phyloP scores from a whole-genome alignment of 2,329 filamentous ascomycete genomes.

The Colletotrichum spinosum region DNA sequence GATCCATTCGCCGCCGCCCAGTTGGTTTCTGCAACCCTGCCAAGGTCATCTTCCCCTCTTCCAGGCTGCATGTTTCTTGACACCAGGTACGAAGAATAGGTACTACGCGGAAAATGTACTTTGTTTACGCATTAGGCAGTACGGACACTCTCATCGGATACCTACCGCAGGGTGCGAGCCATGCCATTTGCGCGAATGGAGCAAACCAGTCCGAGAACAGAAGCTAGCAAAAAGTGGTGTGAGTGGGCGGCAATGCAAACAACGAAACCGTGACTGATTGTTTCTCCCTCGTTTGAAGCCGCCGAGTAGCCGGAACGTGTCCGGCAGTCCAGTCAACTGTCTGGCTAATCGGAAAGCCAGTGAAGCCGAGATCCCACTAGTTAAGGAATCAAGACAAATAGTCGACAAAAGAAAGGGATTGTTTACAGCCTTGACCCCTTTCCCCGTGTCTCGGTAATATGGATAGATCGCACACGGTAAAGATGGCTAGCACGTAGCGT shows the following conservation, averaged over 20 bases:
- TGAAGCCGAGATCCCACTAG: conserved; percentile 18
- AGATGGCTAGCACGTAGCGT: conserved; percentile 7
- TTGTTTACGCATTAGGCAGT: too few species aligned
- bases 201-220: too few species aligned
- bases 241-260: conserved; percentile 23
- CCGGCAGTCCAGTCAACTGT: conserved; percentile 2
- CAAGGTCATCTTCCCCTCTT: conserved; percentile 19
- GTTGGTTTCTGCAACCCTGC: conserved; percentile 6
- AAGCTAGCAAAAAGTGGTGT: not conserved
- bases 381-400: conserved; percentile 25
- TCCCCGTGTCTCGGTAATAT: conserved; percentile 7
- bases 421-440: not conserved
- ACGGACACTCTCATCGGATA: too few species aligned
- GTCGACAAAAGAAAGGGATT: conserved; percentile 19
- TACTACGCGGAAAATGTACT: too few species aligned
- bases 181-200: too few species aligned
- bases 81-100: too few species aligned
- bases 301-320: conserved; percentile 12
- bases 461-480: not conserved
- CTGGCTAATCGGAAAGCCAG: conserved; percentile 5
- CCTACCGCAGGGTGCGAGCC: too few species aligned
- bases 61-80: conserved; percentile 4
- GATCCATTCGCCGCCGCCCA: conserved; percentile 14
- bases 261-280: conserved; percentile 8
- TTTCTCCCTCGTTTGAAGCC: conserved; percentile 35